Evolutionary conservation across 2,329 filamentous ascomycete genomes (phyloP).

Genomic region (Lasiodiplodia sp.): DNA sequence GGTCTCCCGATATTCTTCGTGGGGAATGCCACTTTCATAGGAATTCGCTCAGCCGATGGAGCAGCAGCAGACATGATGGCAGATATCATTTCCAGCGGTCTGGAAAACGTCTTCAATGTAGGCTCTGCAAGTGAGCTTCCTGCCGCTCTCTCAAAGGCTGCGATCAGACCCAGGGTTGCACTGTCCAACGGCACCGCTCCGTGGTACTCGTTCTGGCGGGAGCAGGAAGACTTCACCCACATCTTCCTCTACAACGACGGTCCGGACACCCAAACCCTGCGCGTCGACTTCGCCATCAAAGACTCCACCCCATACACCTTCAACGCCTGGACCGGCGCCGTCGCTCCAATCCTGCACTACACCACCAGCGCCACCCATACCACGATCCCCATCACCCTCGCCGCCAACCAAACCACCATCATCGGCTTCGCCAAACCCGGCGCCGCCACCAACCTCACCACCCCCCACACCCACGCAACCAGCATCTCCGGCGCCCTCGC

Average conservation of each 20-base stretch:
- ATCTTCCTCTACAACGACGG: constrained; percentile 51
- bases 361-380: constrained; percentile 35
- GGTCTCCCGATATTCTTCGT: constrained; percentile 55
- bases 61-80: constrained; percentile 1
- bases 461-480: neutral
- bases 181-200: constrained; percentile 40
- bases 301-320: constrained; percentile 44
- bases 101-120: constrained; percentile 45
- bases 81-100: neutral
- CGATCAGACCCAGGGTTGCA: constrained; percentile 42
- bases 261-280: constrained; percentile 40
- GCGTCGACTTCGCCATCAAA: constrained; percentile 29
- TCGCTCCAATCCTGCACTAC: constrained; percentile 44
- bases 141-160: constrained; percentile 39
- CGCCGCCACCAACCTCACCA: neutral
- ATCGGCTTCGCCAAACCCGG: constrained; percentile 43
- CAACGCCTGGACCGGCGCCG: constrained; percentile 54
- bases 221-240: constrained; percentile 30
- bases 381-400: constrained; percentile 46
- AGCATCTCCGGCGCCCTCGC: constrained; percentile 1
- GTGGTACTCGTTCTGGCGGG: constrained; percentile 48
- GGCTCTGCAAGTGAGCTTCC: constrained; percentile 43
- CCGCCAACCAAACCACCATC: constrained; percentile 50
- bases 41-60: constrained; percentile 5
- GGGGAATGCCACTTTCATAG: constrained; percentile 26